Percentiles rank a stretch among this genome's conserved stretches.
phyloP scores from a whole-genome alignment of 345 rosid genomes.

The Dimocarpus longan region DNA sequence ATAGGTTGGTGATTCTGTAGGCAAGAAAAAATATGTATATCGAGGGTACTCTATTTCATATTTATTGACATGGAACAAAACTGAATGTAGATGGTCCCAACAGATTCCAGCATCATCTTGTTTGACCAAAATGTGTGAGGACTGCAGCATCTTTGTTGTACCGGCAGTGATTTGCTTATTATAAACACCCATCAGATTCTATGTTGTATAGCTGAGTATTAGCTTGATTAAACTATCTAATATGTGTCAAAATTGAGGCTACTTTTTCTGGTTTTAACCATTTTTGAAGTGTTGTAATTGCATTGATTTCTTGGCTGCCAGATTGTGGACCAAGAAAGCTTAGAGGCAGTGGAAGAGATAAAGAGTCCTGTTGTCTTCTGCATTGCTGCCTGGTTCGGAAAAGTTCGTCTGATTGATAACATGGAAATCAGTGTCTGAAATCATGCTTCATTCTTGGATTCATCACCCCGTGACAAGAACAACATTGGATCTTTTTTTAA shows the following conservation, averaged over 20 bases:
- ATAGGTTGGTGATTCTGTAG: not conserved
- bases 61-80: not conserved
- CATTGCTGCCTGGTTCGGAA: conserved; percentile 82
- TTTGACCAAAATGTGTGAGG: not conserved
- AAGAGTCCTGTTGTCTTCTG: conserved; percentile 63
- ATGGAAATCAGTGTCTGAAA: conserved; percentile 54
- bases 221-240: not conserved
- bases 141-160: not conserved
- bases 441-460: not conserved
- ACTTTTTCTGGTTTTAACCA: not conserved
- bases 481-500: not conserved
- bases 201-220: not conserved
- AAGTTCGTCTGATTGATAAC: conserved; percentile 84
- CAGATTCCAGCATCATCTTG: not conserved
- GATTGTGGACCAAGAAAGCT: conserved; percentile 74
- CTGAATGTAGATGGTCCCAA: not conserved
- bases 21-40: not conserved
- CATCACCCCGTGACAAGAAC: not conserved
- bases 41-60: not conserved
- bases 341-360: conserved; percentile 63
- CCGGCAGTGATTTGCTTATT: not conserved
- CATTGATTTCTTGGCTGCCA: conserved; percentile 18
- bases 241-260: not conserved
- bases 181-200: not conserved
- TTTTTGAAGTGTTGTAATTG: not conserved